Conservation (phyloP, 2,329 filamentous ascomycete species). For the Nemania serpens region DNA sequence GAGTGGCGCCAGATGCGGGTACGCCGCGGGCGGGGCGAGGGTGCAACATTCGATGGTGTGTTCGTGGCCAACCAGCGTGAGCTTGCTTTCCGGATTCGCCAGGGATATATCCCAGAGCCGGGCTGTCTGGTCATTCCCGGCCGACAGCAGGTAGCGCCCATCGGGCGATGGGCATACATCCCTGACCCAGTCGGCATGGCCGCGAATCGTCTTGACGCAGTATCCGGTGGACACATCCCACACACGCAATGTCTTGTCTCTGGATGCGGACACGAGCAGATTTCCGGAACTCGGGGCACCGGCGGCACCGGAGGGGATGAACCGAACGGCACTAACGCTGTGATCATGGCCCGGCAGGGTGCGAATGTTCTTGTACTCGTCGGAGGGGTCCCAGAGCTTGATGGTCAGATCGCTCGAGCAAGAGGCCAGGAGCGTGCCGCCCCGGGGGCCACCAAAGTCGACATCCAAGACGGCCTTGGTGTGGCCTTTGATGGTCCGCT, state of each 20-base stretch:
- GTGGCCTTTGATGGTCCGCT: constrained; percentile 89
- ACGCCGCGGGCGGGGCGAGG: constrained; percentile 79
- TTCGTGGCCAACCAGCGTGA: constrained; percentile 83
- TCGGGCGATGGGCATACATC: constrained; percentile 83
- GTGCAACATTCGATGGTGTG: constrained; percentile 85
- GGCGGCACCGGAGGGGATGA: constrained; percentile 81
- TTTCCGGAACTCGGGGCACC: constrained; percentile 81
- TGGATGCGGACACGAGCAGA: constrained; percentile 81
- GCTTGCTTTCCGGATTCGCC: constrained; percentile 71
- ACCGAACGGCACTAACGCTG: constrained; percentile 85
- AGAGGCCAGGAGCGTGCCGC: constrained; percentile 77
- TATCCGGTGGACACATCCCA: constrained; percentile 95
- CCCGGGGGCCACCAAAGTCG: constrained; percentile 85
- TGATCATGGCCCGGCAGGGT: constrained; percentile 92
- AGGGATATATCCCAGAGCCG: constrained; percentile 83
- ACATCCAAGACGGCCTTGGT: constrained; percentile 87
- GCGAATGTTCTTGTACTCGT: constrained; percentile 94
- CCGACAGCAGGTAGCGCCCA: constrained; percentile 80
- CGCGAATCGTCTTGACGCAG: constrained; percentile 85
- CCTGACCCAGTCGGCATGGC: constrained; percentile 89
- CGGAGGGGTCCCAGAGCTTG: constrained; percentile 90
- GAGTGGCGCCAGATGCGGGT: constrained; percentile 74
- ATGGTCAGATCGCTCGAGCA: constrained; percentile 91
- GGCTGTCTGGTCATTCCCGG: constrained; percentile 80
- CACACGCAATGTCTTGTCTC: constrained; percentile 83